Base-by-base conservation (phyloP, 768 basidiomycete genomes). In the Rhodotorula babjevae region DNA sequence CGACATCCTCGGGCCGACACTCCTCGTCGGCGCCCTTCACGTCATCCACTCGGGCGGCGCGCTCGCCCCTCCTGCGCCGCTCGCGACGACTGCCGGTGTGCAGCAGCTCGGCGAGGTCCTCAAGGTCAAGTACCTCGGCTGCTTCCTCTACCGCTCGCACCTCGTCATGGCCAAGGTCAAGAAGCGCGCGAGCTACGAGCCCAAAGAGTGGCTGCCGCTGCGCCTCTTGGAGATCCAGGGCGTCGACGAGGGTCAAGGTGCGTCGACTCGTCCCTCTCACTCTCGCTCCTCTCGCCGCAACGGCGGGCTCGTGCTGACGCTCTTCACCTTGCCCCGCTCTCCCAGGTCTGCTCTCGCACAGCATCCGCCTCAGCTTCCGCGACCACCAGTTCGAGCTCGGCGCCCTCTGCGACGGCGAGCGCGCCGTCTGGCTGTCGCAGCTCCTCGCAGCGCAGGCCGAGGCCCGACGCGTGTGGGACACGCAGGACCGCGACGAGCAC, bases 81-180 rank as follows among this genome's bases (percentile, higher is more conserved):
- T 10, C 9, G 46, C 21, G 19, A 49, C 31, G 2, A 23, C 47
- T 4, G 49, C 12, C 29, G 63, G n/a, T 0, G n/a, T 0, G 18
- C 33, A 10, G 46, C 16, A 11, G 49, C 47, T 23, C 8, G 42
- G 9, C 21, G 70, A 68, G 27, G 25, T 46, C 57, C 40, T 72
- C 53, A 61, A 59, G 50, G 73, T 74, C 65, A 70, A 63, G 36
- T 97, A 96, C 80, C 85, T 92, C 61, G 67, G 74, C 9, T 27
- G 70, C 47, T 95, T 99, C 81, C 82, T 99, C 57, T 99, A 93
- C 49, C 88, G 90, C 19, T 92, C 90, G 19, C 97, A 92, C 79
- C 81, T 97, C 52, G 84, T 96, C 31, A 82, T 99, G 58, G 91
- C 87, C 75, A 97, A 95, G 82, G 89, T 93, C 53, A 83, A 85